A percentile compares a stretch with the other conserved stretches of the same genome.
Conservation (phyloP, 129 eudicot genomes). For the Helianthus tuberosus region DNA sequence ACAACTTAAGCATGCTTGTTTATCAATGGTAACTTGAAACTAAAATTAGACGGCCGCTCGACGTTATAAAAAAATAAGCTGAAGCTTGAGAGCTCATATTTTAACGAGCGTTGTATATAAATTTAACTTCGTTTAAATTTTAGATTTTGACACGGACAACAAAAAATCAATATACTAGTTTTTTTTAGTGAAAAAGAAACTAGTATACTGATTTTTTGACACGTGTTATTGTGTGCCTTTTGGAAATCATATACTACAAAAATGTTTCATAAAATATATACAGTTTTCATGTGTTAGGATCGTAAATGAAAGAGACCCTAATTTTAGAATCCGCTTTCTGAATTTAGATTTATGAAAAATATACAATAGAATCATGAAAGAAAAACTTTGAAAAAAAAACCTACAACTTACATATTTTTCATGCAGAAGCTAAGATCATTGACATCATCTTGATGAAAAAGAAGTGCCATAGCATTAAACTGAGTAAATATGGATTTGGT, state of each 20-base stretch:
- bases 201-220: background rate
- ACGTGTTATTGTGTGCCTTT: no score
- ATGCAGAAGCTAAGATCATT: slow-evolving; percentile 57
- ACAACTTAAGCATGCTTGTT: background rate
- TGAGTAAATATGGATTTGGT: slow-evolving; percentile 38
- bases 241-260: no score
- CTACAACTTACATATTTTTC: slow-evolving; percentile 47
- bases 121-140: no score
- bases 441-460: slow-evolving; percentile 33
- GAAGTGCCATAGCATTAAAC: slow-evolving; percentile 44
- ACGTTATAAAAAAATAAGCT: no score
- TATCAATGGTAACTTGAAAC: background rate
- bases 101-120: no score
- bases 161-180: no score
- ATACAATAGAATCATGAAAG: background rate
- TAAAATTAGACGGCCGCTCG: background rate
- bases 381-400: background rate
- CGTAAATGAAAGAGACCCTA: background rate
- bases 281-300: no score
- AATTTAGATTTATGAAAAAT: background rate
- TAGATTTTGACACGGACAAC: no score
- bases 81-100: no score
- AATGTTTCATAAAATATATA: no score
- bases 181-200: no score
- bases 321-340: background rate